phyloP scores from a whole-genome alignment of 2,329 filamentous ascomycete genomes.

The Dactylella cylindrospora region DNA sequence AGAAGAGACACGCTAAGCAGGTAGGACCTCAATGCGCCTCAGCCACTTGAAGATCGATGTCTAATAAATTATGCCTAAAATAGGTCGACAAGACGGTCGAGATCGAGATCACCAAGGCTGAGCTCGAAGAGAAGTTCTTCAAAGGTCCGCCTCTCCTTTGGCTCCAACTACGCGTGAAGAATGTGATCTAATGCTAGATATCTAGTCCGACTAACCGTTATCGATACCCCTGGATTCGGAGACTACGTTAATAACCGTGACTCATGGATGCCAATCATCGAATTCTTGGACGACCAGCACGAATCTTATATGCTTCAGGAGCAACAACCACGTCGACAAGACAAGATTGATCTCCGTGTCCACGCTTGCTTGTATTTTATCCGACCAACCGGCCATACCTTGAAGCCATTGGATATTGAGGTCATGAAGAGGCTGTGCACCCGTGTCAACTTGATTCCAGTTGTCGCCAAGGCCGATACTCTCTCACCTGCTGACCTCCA shows the following conservation, averaged over 20 bases:
- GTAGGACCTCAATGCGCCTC: conserved; percentile 7
- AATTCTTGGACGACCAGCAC: conserved; percentile 99
- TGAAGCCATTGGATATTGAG: conserved; percentile 98
- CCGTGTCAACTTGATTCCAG: conserved; percentile 95
- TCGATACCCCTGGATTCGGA: conserved; percentile 97
- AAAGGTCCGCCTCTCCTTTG: conserved; percentile 68
- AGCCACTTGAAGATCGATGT: background rate
- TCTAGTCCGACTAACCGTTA: conserved; percentile 93
- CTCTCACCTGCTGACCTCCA: conserved; percentile 87
- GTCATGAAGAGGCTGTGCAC: conserved; percentile 99
- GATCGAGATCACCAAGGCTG: conserved; percentile 99
- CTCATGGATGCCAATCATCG: conserved; percentile 99
- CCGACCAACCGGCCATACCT: conserved; percentile 92
- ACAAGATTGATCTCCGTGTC: conserved; percentile 99
- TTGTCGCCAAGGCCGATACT: conserved; percentile 98
- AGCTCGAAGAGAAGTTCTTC: conserved; percentile 99
- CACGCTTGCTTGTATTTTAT: conserved; percentile 99
- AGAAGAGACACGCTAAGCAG: conserved; percentile 98
- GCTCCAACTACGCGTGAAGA: background rate
- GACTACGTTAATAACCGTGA: conserved; percentile 99
- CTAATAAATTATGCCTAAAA: background rate
- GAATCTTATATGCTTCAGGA: conserved; percentile 99
- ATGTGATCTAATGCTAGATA: conserved; percentile 14
- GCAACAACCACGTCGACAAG: conserved; percentile 94
- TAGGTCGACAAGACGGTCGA: conserved; percentile 92